These are phyloP conservation scores for Penicillium tannophilum DNA, from an alignment of 495 filamentous ascomycete genomes.

Conservation along the genomic window DNA sequence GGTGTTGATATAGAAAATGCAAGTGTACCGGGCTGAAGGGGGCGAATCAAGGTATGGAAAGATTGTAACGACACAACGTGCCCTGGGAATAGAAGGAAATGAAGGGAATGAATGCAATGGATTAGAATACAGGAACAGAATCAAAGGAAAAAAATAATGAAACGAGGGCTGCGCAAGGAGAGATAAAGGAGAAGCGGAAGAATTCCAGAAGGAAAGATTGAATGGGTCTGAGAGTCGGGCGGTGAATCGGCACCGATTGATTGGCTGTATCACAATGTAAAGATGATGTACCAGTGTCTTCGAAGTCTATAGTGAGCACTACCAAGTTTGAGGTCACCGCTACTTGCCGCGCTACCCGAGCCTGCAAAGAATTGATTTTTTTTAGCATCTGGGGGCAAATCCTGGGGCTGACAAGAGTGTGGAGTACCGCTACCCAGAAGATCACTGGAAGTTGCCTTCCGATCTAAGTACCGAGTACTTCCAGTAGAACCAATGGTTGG, in stretches of 20 bases:
- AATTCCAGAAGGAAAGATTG: conserved; percentile 21
- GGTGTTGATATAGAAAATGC: background rate
- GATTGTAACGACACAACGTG: conserved; percentile 13
- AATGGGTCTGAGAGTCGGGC: conserved; percentile 28
- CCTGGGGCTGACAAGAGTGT: conserved; percentile 19
- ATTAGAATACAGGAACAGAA: conserved; percentile 18
- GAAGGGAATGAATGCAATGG: conserved; percentile 13
- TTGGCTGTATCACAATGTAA: conserved; percentile 15
- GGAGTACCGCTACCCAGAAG: conserved; percentile 25
- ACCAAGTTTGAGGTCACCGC: background rate
- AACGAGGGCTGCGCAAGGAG: conserved; percentile 25
- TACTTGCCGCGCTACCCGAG: conserved; percentile 6
- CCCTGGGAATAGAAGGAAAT: conserved; percentile 12
- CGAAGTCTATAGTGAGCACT: background rate
- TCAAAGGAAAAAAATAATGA: conserved; percentile 14
- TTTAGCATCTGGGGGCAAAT: conserved; percentile 20
- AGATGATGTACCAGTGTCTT: background rate
- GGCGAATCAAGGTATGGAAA: conserved; percentile 16
- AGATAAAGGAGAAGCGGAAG: conserved; percentile 27
- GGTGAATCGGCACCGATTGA: conserved; percentile 28
- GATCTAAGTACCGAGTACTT: conserved; percentile 23
- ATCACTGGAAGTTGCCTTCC: background rate
- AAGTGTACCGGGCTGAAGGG: conserved; percentile 1
- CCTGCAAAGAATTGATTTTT: conserved; percentile 21
- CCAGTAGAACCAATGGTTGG: background rate